Conservation (phyloP, 345 rosid genomes). For the Brassica incana region DNA sequence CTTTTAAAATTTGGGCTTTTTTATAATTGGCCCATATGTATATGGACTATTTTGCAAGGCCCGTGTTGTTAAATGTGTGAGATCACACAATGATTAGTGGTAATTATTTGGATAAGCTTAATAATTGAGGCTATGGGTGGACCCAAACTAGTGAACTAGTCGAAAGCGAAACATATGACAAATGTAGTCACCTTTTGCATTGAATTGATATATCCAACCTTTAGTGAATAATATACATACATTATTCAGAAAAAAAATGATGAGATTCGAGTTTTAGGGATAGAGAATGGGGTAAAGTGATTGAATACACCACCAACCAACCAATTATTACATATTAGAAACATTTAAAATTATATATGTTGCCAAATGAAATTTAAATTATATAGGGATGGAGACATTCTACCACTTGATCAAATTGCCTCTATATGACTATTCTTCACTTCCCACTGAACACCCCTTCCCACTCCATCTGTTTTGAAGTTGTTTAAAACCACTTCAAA, state of each 20-base stretch:
- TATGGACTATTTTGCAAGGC: not conserved
- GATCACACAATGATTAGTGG: not conserved
- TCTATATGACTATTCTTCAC: constrained; percentile 2
- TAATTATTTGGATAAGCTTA: not conserved
- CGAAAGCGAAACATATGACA: constrained; percentile 29
- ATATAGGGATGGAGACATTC: constrained; percentile 4
- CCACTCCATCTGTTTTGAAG: not conserved
- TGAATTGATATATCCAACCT: no score
- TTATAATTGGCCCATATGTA: not conserved
- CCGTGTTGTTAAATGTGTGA: not conserved
- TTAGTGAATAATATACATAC: not conserved
- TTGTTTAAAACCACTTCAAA: not conserved
- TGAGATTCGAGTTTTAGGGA: constrained; percentile 7
- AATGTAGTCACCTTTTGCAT: constrained; percentile 21
- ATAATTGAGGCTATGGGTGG: constrained; percentile 30
- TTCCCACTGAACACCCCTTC: not conserved
- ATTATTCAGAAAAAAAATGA: not conserved
- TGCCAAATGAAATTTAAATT: not conserved
- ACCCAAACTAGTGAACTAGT: constrained; percentile 22
- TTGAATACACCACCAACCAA: constrained; percentile 28
- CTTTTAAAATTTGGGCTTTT: not conserved
- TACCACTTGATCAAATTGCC: constrained; percentile 18
- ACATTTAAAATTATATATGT: not conserved
- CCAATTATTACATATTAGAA: constrained; percentile 12
- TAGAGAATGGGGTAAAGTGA: constrained; percentile 12